Conservation (phyloP, 495 filamentous ascomycete genomes). For the Aspergillus olivimuriae region DNA sequence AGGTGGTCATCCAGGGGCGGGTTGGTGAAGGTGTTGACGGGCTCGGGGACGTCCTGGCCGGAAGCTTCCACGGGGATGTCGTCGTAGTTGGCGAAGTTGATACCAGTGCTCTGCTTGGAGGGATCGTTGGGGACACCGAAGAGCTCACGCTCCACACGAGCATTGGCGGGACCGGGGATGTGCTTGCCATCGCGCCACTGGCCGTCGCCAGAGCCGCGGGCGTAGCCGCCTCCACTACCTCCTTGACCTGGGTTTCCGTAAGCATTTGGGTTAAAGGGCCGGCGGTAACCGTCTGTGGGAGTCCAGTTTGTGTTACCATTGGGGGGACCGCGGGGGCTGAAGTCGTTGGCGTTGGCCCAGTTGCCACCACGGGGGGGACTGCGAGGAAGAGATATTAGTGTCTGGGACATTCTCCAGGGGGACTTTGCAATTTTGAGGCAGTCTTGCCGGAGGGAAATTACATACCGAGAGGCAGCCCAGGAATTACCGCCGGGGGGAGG, state of each 20-base stretch:
- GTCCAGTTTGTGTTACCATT: constrained; percentile 42
- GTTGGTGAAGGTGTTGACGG: constrained; percentile 82
- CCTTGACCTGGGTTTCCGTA: constrained; percentile 59
- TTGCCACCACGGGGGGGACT: constrained; percentile 53
- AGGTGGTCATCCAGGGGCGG: constrained; percentile 92
- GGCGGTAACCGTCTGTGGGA: constrained; percentile 26
- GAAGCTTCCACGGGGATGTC: constrained; percentile 98
- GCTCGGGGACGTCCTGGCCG: constrained; percentile 88
- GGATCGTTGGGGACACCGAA: constrained; percentile 93
- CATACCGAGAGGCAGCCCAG: constrained; percentile 37
- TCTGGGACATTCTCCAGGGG: constrained; percentile 3
- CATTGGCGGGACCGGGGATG: constrained; percentile 79
- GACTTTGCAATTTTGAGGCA: not conserved
- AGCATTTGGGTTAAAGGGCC: constrained; percentile 57
- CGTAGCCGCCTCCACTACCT: constrained; percentile 35
- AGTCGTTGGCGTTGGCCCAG: constrained; percentile 61
- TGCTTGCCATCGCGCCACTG: constrained; percentile 97
- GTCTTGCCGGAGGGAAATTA: not conserved
- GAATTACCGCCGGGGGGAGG: constrained; percentile 25
- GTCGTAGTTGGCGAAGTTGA: constrained; percentile 99
- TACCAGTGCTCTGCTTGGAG: constrained; percentile 89
- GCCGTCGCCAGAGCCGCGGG: constrained; percentile 84
- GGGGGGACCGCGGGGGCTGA: constrained; percentile 55
- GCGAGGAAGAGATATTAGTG: constrained; percentile 8
- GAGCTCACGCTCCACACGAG: constrained; percentile 86